Conservation (phyloP, 495 filamentous ascomycete species). For the Podospora pseudopauciseta region DNA sequence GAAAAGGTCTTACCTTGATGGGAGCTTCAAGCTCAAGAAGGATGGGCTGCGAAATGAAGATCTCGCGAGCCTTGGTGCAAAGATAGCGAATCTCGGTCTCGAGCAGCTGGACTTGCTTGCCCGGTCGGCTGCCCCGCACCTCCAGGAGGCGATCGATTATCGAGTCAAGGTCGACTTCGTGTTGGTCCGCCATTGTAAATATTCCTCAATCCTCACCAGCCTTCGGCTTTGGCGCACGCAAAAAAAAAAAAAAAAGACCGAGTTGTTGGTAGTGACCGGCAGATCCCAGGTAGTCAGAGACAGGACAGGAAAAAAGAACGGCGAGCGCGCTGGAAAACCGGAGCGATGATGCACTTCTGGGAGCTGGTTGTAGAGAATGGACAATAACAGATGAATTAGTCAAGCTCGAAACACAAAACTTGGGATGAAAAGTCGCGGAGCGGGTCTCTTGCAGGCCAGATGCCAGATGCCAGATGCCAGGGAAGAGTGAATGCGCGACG, state of each 20-base stretch:
- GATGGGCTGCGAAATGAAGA: slow-evolving; percentile 99
- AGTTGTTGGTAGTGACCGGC: slow-evolving; percentile 32
- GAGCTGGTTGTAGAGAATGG: slow-evolving; percentile 12
- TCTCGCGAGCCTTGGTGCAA: slow-evolving; percentile 98
- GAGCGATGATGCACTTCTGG: slow-evolving; percentile 33
- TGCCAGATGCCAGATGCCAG: not conserved
- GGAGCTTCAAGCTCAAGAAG: slow-evolving; percentile 95
- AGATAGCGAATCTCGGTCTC: slow-evolving; percentile 96
- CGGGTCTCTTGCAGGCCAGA: not conserved
- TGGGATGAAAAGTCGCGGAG: slow-evolving; percentile 2
- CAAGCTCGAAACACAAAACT: not conserved
- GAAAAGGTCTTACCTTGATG: slow-evolving; percentile 72
- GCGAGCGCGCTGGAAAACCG: slow-evolving; percentile 18
- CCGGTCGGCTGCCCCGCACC: slow-evolving; percentile 94
- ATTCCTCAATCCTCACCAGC: slow-evolving; percentile 38
- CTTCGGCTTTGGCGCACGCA: slow-evolving; percentile 37
- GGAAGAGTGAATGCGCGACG: not conserved
- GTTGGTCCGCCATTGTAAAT: slow-evolving; percentile 83
- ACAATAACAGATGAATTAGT: slow-evolving; percentile 9
- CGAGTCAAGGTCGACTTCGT: slow-evolving; percentile 97
- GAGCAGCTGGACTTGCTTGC: slow-evolving; percentile 96
- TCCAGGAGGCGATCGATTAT: slow-evolving; percentile 98
- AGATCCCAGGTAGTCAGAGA: slow-evolving; percentile 24
- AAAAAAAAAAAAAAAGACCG: slow-evolving; percentile 12
- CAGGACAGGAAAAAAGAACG: slow-evolving; percentile 6